These are phyloP conservation scores for Syzygium oleosum DNA, from an alignment of 345 rosid species.

Conservation along the genomic window DNA sequence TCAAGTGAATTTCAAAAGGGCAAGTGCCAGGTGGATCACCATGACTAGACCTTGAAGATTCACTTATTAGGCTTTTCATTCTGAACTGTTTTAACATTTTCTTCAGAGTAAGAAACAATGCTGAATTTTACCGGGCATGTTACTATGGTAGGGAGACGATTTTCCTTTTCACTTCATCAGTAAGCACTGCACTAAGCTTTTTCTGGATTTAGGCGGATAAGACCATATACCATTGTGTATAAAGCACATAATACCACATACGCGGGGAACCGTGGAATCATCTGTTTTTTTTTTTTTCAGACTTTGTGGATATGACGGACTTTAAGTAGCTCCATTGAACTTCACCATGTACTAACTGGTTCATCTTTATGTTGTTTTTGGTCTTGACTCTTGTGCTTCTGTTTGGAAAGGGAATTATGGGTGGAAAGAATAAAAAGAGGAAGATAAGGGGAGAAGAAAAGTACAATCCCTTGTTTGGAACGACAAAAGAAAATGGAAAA, in stretches of 20 bases:
- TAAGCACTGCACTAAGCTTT: background rate
- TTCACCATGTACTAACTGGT: background rate
- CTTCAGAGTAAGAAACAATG: background rate
- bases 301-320: background rate
- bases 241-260: background rate
- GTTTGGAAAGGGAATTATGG: background rate
- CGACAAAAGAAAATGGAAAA: background rate
- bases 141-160: background rate
- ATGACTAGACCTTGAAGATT: background rate
- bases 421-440: background rate
- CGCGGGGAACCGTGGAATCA: background rate
- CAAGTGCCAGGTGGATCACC: background rate
- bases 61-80: background rate
- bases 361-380: background rate
- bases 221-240: background rate
- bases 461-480: background rate
- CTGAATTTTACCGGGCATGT: background rate
- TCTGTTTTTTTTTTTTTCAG: background rate
- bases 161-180: background rate
- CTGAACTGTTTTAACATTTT: background rate
- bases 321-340: background rate
- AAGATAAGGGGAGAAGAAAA: background rate
- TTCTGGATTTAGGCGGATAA: background rate
- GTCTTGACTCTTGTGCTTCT: background rate
- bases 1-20: background rate